phyloP scores from a whole-genome alignment of 2,329 filamentous ascomycete species.

The Coniochaeta sp. region DNA sequence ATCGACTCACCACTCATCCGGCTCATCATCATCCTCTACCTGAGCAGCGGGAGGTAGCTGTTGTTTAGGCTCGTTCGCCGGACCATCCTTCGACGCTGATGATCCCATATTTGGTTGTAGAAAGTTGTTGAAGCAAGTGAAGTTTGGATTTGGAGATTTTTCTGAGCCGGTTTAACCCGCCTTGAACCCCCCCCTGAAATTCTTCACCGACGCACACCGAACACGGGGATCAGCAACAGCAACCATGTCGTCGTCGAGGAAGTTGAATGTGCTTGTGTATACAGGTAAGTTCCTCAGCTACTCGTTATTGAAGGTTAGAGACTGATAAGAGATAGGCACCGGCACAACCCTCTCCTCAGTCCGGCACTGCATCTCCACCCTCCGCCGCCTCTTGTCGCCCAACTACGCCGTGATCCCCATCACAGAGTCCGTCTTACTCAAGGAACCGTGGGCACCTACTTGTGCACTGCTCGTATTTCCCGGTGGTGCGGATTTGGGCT shows the following conservation, averaged over 20 bases:
- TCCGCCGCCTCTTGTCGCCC: conserved; percentile 78
- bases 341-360: conserved; percentile 86
- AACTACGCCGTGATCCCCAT: conserved; percentile 91
- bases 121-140: conserved; percentile 7
- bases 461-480: conserved; percentile 89
- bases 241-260: conserved; percentile 56
- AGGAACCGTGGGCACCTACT: conserved; percentile 83
- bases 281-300: conserved; percentile 51
- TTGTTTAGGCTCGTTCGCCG: conserved; percentile 21
- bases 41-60: conserved; percentile 27
- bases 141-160: conserved; percentile 2
- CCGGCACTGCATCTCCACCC: conserved; percentile 78
- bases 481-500: conserved; percentile 88
- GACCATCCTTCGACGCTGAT: conserved; percentile 31
- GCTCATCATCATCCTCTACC: conserved; percentile 68
- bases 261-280: conserved; percentile 90
- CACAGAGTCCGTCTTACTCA: conserved; percentile 68
- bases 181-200: neutral
- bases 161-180: neutral
- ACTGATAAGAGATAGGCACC: conserved; percentile 48
- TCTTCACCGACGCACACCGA: neutral
- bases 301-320: neutral
- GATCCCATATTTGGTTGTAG: conserved; percentile 45
- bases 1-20: conserved; percentile 78
- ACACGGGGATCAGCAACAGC: neutral